These are phyloP conservation scores for Syzygium aromaticum DNA, from an alignment of 345 rosid genomes.

Conservation along the genomic window DNA sequence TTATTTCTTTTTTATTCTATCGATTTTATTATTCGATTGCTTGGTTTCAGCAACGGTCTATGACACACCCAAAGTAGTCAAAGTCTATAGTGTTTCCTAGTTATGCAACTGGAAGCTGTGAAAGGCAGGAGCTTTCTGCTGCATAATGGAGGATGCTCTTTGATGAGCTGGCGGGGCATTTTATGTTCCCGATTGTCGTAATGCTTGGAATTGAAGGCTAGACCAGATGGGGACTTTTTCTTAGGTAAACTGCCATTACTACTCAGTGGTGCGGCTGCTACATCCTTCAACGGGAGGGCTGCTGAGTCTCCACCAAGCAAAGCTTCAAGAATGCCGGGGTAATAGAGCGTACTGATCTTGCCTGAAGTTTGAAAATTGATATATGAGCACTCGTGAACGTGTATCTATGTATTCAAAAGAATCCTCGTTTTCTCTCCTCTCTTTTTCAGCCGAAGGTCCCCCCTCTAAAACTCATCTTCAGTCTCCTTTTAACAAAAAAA, in stretches of 20 bases:
- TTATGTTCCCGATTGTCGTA: background rate
- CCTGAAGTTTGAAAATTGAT: background rate
- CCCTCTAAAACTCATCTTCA: too few species aligned
- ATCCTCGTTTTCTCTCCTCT: too few species aligned
- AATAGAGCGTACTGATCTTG: background rate
- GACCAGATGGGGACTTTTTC: background rate
- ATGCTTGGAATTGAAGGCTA: background rate
- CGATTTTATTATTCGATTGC: too few species aligned
- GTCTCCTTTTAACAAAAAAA: too few species aligned
- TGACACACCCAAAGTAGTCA: conserved; percentile 83
- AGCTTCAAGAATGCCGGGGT: background rate
- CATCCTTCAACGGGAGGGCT: background rate
- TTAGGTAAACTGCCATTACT: background rate
- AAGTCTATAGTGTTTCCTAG: conserved; percentile 46
- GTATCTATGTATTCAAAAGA: too few species aligned
- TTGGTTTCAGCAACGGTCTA: conserved; percentile 88
- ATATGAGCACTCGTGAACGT: background rate
- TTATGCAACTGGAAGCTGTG: background rate
- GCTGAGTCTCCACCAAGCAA: background rate
- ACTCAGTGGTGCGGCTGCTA: background rate
- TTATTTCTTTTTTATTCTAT: too few species aligned
- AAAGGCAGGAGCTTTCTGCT: background rate
- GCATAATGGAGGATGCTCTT: background rate
- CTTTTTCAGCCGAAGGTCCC: too few species aligned
- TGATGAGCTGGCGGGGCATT: background rate